These are phyloP conservation scores for Colletotrichum camelliae DNA, from an alignment of 2,329 filamentous ascomycete genomes.

Conservation along the genomic window DNA sequence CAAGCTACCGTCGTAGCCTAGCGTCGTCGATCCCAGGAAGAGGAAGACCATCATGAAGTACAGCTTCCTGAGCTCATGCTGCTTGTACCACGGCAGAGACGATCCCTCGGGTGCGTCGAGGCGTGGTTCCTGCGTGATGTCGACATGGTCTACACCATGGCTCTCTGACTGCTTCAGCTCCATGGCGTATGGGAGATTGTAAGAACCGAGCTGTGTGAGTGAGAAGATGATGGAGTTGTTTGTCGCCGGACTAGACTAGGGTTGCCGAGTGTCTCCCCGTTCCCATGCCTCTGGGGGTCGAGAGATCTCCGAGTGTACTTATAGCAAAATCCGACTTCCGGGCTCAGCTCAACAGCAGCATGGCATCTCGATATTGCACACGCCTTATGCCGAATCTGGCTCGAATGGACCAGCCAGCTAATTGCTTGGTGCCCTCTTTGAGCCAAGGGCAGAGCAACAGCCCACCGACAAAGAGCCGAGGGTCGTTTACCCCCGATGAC, in stretches of 20 bases:
- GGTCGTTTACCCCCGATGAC: background rate
- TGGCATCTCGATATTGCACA: background rate
- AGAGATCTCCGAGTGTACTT: background rate
- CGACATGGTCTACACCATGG: background rate
- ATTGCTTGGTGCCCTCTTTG: background rate
- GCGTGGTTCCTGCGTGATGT: background rate
- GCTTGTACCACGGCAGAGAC: constrained; percentile 32
- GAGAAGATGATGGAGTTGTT: background rate
- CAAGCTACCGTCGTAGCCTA: constrained; percentile 48
- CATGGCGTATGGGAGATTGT: background rate
- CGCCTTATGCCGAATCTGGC: background rate
- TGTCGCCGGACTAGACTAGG: background rate
- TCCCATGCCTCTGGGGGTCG: background rate
- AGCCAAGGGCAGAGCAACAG: background rate
- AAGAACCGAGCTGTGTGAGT: background rate
- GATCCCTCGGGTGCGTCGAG: constrained; percentile 4
- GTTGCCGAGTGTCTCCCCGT: background rate
- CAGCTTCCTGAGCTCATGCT: constrained; percentile 33
- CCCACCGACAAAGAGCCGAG: background rate
- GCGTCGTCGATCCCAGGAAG: constrained; percentile 36
- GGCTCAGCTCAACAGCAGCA: background rate
- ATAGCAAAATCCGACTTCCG: background rate
- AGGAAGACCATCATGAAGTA: constrained; percentile 36
- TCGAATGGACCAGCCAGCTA: background rate
- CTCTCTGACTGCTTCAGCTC: constrained; percentile 9